These are phyloP conservation scores for Microbotryum silenes-acaulis DNA, from an alignment of 1,284 basidiomycete genomes.

Conservation along the genomic window DNA sequence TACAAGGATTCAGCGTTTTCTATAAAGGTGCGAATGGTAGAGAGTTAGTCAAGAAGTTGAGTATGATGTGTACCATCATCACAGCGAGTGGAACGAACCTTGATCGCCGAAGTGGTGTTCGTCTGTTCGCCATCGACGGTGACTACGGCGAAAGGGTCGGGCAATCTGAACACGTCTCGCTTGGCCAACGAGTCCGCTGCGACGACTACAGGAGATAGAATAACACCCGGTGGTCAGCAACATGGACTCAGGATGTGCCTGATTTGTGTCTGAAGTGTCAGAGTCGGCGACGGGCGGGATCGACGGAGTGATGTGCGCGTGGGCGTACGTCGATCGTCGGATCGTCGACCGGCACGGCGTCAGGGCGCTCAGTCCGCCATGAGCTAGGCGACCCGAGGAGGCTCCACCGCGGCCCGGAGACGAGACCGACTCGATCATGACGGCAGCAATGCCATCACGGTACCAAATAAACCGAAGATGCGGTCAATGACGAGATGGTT, in stretches of 20 bases:
- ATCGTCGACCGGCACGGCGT: too few relatives aligned
- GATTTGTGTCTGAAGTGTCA: neutral
- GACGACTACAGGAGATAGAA: conserved; percentile 53
- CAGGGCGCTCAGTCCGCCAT: too few relatives aligned
- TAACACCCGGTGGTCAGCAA: neutral
- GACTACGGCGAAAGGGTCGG: conserved; percentile 89
- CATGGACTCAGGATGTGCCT: too few relatives aligned
- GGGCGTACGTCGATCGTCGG: too few relatives aligned
- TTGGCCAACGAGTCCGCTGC: conserved; percentile 82
- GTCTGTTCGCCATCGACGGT: conserved; percentile 92
- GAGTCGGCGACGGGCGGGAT: neutral
- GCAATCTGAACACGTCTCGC: conserved; percentile 81
- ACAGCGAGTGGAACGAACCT: conserved; percentile 40
- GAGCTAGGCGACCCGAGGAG: too few relatives aligned
- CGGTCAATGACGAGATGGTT: too few relatives aligned
- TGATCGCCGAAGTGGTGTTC: conserved; percentile 81
- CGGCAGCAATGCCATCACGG: too few relatives aligned
- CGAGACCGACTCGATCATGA: too few relatives aligned
- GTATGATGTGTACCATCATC: too few relatives aligned
- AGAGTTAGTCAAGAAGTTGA: neutral
- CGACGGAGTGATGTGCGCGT: too few relatives aligned
- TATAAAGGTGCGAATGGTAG: neutral
- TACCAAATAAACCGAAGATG: too few relatives aligned
- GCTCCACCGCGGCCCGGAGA: too few relatives aligned
- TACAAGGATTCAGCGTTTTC: conserved; percentile 72